Conservation (phyloP, 768 basidiomycete genomes). For the Mycena kentingensis region DNA sequence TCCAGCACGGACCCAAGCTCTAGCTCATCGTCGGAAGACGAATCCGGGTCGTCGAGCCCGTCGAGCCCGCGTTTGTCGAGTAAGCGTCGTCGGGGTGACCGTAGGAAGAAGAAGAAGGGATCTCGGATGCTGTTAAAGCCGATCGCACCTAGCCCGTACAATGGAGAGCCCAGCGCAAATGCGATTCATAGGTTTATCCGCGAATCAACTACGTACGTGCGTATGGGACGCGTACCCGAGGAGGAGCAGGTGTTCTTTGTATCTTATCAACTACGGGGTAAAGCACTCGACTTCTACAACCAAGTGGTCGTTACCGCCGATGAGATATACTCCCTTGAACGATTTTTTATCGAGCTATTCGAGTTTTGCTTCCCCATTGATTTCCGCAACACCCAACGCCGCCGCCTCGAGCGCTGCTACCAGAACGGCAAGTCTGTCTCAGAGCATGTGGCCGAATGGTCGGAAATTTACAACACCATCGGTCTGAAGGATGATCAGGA, state of each 20-base stretch:
- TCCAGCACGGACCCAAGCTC: not conserved
- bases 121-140: conserved; percentile 24
- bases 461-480: too few relatives aligned
- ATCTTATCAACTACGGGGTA: conserved; percentile 29
- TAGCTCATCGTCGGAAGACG: not conserved
- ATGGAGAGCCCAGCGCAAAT: conserved; percentile 25
- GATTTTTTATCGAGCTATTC: too few relatives aligned
- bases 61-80: not conserved
- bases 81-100: not conserved
- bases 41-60: not conserved
- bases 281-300: conserved; percentile 32
- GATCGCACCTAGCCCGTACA: conserved; percentile 26
- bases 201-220: conserved; percentile 22
- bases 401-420: too few relatives aligned
- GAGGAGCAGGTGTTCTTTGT: conserved; percentile 22
- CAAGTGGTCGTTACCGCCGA: conserved; percentile 19
- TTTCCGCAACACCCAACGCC: too few relatives aligned
- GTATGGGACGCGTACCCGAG: conserved; percentile 17
- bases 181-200: conserved; percentile 29
- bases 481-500: too few relatives aligned
- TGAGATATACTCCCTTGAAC: too few relatives aligned
- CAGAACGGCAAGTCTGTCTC: too few relatives aligned
- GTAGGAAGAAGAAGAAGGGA: not conserved
- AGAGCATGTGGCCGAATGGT: too few relatives aligned
- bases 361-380: too few relatives aligned